These are phyloP conservation scores for Coemansia sp. DNA, from an alignment of 192 early-diverging fungal genomes.

Conservation along the genomic window DNA sequence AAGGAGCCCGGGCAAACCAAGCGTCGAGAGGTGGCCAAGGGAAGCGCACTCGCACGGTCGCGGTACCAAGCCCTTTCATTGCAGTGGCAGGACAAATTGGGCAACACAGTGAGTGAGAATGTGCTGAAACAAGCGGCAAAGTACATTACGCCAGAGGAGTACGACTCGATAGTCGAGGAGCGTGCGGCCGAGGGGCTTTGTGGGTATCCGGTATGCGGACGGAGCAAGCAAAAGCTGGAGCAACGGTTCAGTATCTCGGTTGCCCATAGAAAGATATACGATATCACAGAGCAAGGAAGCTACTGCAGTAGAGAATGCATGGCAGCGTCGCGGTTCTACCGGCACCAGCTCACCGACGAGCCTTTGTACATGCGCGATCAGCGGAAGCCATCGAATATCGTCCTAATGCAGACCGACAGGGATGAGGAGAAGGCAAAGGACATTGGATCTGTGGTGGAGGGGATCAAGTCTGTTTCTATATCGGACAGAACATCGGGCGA, in stretches of 20 bases:
- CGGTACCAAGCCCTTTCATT: conserved; percentile 38
- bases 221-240: conserved; percentile 13
- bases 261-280: conserved; percentile 73
- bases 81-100: conserved; percentile 51
- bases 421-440: background rate
- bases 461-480: background rate
- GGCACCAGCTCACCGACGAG: conserved; percentile 71
- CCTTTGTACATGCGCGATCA: conserved; percentile 66
- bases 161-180: conserved; percentile 72
- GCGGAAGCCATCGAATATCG: conserved; percentile 18
- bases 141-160: conserved; percentile 67
- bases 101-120: conserved; percentile 15
- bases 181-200: conserved; percentile 67
- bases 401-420: conserved; percentile 19
- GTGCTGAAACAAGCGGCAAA: conserved; percentile 52
- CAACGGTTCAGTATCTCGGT: conserved; percentile 68
- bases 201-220: conserved; percentile 81
- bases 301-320: conserved; percentile 76
- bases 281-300: conserved; percentile 63
- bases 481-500: background rate
- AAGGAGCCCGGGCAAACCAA: background rate
- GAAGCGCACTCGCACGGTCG: conserved; percentile 28
- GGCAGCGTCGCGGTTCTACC: conserved; percentile 69
- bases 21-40: conserved; percentile 16
- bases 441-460: background rate